phyloP scores from a whole-genome alignment of 2,329 filamentous ascomycete species.

The Eutypa lata region DNA sequence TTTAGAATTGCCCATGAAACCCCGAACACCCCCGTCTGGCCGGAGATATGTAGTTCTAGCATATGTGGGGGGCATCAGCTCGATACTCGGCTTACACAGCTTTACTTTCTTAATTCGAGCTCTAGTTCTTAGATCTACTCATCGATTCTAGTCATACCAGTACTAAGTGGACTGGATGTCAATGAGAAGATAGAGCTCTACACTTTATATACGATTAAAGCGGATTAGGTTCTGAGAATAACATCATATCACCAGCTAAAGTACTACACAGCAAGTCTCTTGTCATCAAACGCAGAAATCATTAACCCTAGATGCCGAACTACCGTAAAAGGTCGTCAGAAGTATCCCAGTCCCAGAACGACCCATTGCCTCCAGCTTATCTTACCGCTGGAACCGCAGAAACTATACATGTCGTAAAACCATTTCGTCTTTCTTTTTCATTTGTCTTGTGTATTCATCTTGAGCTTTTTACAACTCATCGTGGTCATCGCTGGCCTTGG shows the following conservation, averaged over 20 bases:
- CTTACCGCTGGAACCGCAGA: slow-evolving; percentile 18
- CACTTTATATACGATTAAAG: neutral
- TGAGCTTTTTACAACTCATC: slow-evolving; percentile 69
- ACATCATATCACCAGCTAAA: neutral
- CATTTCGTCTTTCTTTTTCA: slow-evolving; percentile 2
- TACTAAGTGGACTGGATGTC: too few species aligned
- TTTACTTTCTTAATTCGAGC: too few species aligned
- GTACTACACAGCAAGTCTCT: neutral
- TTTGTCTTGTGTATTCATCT: slow-evolving; percentile 13
- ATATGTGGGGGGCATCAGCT: too few species aligned
- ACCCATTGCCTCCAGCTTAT: slow-evolving; percentile 20
- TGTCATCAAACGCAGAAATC: slow-evolving; percentile 9
- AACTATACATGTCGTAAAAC: slow-evolving; percentile 17
- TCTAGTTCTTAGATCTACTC: too few species aligned
- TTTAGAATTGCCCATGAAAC: too few species aligned
- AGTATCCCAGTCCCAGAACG: slow-evolving; percentile 20
- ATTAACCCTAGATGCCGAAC: slow-evolving; percentile 24
- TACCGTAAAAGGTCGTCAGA: slow-evolving; percentile 20
- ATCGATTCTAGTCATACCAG: too few species aligned
- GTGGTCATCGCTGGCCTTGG: slow-evolving; percentile 47
- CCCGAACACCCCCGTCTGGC: too few species aligned
- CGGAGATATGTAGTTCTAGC: too few species aligned
- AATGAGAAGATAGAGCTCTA: too few species aligned
- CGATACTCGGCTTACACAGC: too few species aligned
- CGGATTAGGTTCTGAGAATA: neutral